Percentiles rank a stretch among this genome's conserved stretches.
phyloP scores from a whole-genome alignment of 129 eudicot species.

The Centaurea solstitialis region DNA sequence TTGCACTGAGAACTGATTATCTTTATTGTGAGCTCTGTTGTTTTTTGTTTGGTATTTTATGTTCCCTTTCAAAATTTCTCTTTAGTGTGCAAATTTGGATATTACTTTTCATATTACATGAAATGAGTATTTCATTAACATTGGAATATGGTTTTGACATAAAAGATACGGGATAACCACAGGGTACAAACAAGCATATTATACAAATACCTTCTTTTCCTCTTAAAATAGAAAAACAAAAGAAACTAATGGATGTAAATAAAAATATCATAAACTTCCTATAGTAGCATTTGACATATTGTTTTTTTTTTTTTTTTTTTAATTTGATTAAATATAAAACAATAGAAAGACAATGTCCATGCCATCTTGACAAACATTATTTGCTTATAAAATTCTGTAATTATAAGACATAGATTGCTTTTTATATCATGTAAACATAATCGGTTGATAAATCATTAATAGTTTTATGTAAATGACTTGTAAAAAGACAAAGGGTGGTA shows the following conservation, averaged over 20 bases:
- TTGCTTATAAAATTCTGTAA: neutral
- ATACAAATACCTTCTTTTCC: neutral
- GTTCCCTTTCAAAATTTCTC: neutral
- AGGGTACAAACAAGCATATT: neutral
- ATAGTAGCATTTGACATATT: neutral
- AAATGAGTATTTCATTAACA: neutral
- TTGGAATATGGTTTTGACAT: slow-evolving; percentile 6
- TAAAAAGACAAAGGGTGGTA: neutral
- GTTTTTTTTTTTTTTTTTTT: too few species aligned
- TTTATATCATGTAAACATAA: neutral
- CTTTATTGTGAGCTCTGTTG: neutral
- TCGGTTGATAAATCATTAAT: neutral
- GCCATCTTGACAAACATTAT: neutral
- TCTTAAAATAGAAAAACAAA: neutral
- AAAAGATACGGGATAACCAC: neutral
- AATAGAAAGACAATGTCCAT: neutral
- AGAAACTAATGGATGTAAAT: neutral
- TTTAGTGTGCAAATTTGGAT: neutral
- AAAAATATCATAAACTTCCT: neutral
- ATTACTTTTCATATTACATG: slow-evolving; percentile 15
- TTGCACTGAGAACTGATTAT: neutral
- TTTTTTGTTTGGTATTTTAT: neutral
- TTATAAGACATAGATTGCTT: neutral
- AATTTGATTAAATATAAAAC: neutral
- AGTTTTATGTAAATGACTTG: neutral